phyloP scores from a whole-genome alignment of 2,329 filamentous ascomycete species.

The Sarocladiaceae sp. region DNA sequence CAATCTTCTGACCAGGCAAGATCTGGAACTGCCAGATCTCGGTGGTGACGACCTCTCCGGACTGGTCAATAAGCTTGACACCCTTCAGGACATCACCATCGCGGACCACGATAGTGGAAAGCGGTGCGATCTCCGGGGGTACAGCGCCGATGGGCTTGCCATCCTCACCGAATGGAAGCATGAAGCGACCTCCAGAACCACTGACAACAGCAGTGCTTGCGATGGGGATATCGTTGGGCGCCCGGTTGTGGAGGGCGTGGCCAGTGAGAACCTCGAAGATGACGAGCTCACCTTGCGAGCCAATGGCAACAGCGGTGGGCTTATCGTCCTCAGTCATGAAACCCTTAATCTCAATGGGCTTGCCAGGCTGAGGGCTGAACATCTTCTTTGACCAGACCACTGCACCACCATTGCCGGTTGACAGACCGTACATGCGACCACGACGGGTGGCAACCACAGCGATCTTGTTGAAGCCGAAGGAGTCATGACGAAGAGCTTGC shows the following conservation, averaged over 20 bases:
- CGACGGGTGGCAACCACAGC: conserved; percentile 75
- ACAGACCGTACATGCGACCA: conserved; percentile 75
- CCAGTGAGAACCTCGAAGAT: conserved; percentile 51
- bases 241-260: conserved; percentile 22
- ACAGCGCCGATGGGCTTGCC: conserved; percentile 44
- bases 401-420: conserved; percentile 68
- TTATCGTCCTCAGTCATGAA: conserved; percentile 55
- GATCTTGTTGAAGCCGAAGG: conserved; percentile 86
- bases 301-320: conserved; percentile 49
- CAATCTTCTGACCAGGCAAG: conserved; percentile 61
- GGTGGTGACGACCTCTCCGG: conserved; percentile 36
- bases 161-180: conserved; percentile 48
- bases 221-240: conserved; percentile 14
- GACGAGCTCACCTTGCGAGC: conserved; percentile 58
- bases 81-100: conserved; percentile 48
- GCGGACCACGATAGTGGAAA: conserved; percentile 51
- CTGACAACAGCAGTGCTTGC: conserved; percentile 48
- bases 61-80: conserved; percentile 43
- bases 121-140: conserved; percentile 40
- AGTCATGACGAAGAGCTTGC: conserved; percentile 57
- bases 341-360: conserved; percentile 63
- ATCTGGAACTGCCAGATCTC: conserved; percentile 72
- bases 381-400: conserved; percentile 73
- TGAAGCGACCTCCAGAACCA: conserved; percentile 45
- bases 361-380: conserved; percentile 48